A percentile compares a stretch with the other conserved stretches of the same genome.
phyloP scores from a whole-genome alignment of 129 eudicot genomes.

The Helianthus annuus region DNA sequence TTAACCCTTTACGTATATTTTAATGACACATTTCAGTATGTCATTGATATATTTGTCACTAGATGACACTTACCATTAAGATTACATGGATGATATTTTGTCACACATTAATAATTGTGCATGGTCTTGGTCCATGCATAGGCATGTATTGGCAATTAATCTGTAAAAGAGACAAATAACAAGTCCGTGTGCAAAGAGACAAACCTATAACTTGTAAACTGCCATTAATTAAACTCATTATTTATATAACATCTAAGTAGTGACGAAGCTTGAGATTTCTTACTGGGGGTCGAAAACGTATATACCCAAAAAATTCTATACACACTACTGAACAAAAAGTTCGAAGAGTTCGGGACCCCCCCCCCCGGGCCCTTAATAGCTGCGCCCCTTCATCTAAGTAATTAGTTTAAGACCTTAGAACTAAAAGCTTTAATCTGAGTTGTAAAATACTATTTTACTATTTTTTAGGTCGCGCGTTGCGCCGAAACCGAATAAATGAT shows the following conservation, averaged over 20 bases:
- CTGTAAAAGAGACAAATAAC: conserved; percentile 1
- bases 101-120: conserved; percentile 2
- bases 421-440: background rate
- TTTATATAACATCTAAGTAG: background rate
- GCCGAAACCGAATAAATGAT: too few species aligned
- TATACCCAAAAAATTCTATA: too few species aligned
- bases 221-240: background rate
- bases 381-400: background rate
- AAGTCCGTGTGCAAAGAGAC: background rate
- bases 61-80: conserved; percentile 8
- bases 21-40: background rate
- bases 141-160: conserved; percentile 18
- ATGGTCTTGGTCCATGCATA: conserved; percentile 20
- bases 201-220: background rate
- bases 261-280: too few species aligned
- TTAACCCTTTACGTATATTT: background rate
- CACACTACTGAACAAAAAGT: too few species aligned
- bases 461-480: too few species aligned
- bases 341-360: too few species aligned
- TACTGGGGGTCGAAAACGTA: too few species aligned
- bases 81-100: conserved; percentile 13
- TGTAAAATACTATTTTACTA: background rate
- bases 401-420: background rate
- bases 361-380: too few species aligned
- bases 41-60: background rate